These are phyloP conservation scores for Stagonosporopsis vannaccii DNA, from an alignment of 2,329 filamentous ascomycete species.

Conservation along the genomic window DNA sequence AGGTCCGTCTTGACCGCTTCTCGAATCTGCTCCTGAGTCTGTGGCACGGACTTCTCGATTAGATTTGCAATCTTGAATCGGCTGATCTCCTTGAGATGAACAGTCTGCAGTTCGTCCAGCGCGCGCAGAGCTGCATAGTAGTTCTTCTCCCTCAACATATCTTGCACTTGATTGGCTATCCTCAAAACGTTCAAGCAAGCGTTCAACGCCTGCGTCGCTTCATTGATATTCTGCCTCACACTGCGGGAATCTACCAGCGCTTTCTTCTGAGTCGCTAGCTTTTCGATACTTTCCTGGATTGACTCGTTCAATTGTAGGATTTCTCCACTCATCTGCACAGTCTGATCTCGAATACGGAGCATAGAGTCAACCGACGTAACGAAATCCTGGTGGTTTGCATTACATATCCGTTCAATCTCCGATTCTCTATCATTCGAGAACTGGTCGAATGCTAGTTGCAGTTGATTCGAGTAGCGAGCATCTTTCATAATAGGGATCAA, in stretches of 20 bases:
- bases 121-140: conserved; percentile 95
- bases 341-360: conserved; percentile 89
- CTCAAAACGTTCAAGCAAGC: conserved; percentile 92
- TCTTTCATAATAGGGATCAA: conserved; percentile 94
- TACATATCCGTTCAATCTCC: conserved; percentile 93
- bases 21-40: conserved; percentile 89
- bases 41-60: conserved; percentile 94
- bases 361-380: conserved; percentile 92
- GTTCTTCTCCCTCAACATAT: conserved; percentile 88
- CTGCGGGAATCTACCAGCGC: conserved; percentile 90
- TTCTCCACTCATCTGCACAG: conserved; percentile 85
- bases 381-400: conserved; percentile 97
- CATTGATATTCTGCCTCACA: conserved; percentile 93
- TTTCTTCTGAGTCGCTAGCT: conserved; percentile 92
- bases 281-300: conserved; percentile 93
- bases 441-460: conserved; percentile 79
- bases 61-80: conserved; percentile 94
- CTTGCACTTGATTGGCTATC: conserved; percentile 92
- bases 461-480: conserved; percentile 76
- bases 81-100: conserved; percentile 91
- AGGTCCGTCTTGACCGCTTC: conserved; percentile 97
- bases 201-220: conserved; percentile 85
- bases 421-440: conserved; percentile 87
- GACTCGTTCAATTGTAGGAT: conserved; percentile 93
- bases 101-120: conserved; percentile 93